Percentiles rank a stretch among this genome's conserved stretches.
Conservation (phyloP, 805 yeast species). For the Debaryomyces tyrocola region DNA sequence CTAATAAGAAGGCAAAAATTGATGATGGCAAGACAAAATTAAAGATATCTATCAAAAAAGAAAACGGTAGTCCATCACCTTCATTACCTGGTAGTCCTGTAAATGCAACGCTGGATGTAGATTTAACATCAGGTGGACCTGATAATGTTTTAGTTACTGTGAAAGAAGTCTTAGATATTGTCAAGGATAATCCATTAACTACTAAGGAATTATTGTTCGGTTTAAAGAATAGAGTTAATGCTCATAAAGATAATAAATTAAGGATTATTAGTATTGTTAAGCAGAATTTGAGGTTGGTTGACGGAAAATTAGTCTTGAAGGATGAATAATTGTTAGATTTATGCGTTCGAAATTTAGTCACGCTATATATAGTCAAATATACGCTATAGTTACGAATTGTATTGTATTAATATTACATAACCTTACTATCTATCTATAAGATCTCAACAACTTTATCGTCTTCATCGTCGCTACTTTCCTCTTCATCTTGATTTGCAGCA, state of each 20-base stretch:
- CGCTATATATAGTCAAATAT: not conserved
- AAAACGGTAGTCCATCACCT: constrained; percentile 14
- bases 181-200: constrained; percentile 56
- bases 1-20: constrained; percentile 40
- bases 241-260: constrained; percentile 62
- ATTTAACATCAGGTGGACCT: constrained; percentile 37
- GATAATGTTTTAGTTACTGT: constrained; percentile 57
- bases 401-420: too few relatives aligned
- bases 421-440: constrained; percentile 23
- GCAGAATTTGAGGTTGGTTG: constrained; percentile 54
- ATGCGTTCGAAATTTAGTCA: not conserved
- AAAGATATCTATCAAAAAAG: constrained; percentile 10
- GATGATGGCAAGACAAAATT: constrained; percentile 26
- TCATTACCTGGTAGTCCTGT: constrained; percentile 13
- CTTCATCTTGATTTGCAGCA: constrained; percentile 37
- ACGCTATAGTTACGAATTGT: not conserved
- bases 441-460: constrained; percentile 52
- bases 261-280: constrained; percentile 59
- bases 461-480: constrained; percentile 49
- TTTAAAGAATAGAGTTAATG: constrained; percentile 60
- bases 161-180: constrained; percentile 67
- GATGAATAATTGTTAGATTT: constrained; percentile 15
- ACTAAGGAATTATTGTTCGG: constrained; percentile 62
- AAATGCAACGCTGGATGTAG: constrained; percentile 14
- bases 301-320: constrained; percentile 45